Evolutionary conservation across 1,139 yeast species (phyloP), one percentile per base, ranked within the genome.

Genomic region (Pichia cactophila): DNA sequence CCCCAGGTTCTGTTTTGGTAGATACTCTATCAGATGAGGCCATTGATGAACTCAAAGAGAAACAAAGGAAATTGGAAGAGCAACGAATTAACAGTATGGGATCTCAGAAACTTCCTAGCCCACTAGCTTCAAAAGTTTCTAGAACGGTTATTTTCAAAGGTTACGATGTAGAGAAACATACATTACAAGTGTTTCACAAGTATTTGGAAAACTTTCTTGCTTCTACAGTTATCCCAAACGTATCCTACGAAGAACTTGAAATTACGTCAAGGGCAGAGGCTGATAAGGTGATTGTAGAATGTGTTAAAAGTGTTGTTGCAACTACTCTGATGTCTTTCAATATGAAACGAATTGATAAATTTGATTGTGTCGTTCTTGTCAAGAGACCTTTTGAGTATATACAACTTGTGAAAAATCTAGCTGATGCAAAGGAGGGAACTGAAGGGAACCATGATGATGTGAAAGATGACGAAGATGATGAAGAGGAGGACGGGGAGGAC

Each of bases 341-440:
- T 54, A 73, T 72, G 0, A 61, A 66, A 41, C 54, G 65, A 41
- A 50, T 77, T 45, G 63, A 67, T 1, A 65, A 63, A 39, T 61
- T 70, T 47, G 70, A 69, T 12, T 63, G 69, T 12, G 56, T 56
- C 10, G 59, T 81, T 14, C 58, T 54, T 2, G 60, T 82, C 3
- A 55, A 64, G 10, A 71, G 95, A 57, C 92, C 94, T 1, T 67
- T 69, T n/a, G 84, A 80, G 52, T 86, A 82, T 58, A 73, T 83
- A 20, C 43, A 26, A 3, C 28, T 16, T 33, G 33, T 5, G 28
- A 12, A n/a, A 17, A 26, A 51, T 47, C 36, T 26, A 6, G 35
- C 16, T 12, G 41, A 40, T n/a, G 8, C n/a, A 10, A 35, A 45
- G 10, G 31, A 12, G 10, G 26, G 38, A 6, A 36, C 17, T 10